A percentile compares a stretch with the other conserved stretches of the same genome.
These are phyloP conservation scores for Tricholomella constricta DNA, from an alignment of 768 basidiomycete species.

Conservation along the genomic window DNA sequence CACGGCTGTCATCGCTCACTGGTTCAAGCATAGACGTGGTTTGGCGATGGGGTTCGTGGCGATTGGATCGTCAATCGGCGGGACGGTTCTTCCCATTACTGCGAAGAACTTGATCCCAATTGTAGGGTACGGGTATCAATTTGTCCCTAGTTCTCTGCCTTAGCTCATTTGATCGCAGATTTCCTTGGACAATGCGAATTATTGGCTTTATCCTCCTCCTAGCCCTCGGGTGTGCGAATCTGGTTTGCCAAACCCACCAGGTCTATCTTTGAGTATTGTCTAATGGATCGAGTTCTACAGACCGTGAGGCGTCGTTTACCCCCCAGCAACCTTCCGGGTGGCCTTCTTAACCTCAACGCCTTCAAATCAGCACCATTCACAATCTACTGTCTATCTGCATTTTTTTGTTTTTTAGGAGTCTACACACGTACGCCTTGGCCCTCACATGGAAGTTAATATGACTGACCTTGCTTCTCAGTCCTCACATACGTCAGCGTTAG, in stretches of 20 bases:
- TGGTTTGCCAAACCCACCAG: constrained; percentile 32
- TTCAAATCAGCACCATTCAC: constrained; percentile 57
- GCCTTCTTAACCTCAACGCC: constrained; percentile 55
- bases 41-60: constrained; percentile 67
- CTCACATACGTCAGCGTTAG: constrained; percentile 68
- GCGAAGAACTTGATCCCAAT: constrained; percentile 54
- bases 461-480: constrained; percentile 44
- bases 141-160: background rate
- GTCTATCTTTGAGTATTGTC: background rate
- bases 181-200: constrained; percentile 76
- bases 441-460: constrained; percentile 29
- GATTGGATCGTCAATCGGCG: constrained; percentile 68
- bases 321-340: constrained; percentile 52
- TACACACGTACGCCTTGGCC: constrained; percentile 52
- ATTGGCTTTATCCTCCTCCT: constrained; percentile 63
- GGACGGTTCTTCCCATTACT: constrained; percentile 65
- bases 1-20: constrained; percentile 63
- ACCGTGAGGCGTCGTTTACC: constrained; percentile 54
- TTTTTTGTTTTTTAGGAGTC: constrained; percentile 64
- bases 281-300: constrained; percentile 20
- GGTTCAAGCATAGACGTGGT: constrained; percentile 62
- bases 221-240: constrained; percentile 53
- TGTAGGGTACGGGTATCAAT: constrained; percentile 36
- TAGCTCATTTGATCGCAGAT: constrained; percentile 43
- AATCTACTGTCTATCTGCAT: constrained; percentile 57